Evolutionary conservation across 2,329 filamentous ascomycete genomes (phyloP).

Genomic region (Sclerotinia glacialis): DNA sequence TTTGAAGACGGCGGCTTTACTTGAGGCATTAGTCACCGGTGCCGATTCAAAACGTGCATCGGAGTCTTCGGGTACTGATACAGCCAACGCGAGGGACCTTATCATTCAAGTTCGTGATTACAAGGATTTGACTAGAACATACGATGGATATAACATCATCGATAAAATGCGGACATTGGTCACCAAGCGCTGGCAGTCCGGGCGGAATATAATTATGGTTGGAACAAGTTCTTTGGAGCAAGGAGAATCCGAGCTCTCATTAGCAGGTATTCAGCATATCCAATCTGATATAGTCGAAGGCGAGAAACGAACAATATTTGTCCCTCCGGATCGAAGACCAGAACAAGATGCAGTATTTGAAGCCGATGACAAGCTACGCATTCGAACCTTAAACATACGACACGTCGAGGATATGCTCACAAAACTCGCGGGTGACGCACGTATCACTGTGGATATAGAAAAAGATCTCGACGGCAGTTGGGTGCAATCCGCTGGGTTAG

Average conservation of each 20-base stretch:
- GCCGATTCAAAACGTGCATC: constrained; percentile 41
- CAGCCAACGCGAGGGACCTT: constrained; percentile 23
- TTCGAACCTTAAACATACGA: constrained; percentile 58
- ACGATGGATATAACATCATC: constrained; percentile 68
- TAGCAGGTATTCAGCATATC: constrained; percentile 44
- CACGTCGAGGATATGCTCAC: constrained; percentile 62
- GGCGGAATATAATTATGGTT: constrained; percentile 70
- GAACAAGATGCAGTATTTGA: constrained; percentile 44
- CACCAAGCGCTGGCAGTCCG: constrained; percentile 67
- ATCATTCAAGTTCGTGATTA: constrained; percentile 81
- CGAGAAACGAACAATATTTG: constrained; percentile 52
- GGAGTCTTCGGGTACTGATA: constrained; percentile 35
- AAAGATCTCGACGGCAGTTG: constrained; percentile 32
- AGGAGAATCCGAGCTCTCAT: constrained; percentile 43
- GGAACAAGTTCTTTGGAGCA: constrained; percentile 68
- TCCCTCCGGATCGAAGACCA: constrained; percentile 48
- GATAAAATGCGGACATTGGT: constrained; percentile 67
- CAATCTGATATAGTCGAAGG: constrained; percentile 46
- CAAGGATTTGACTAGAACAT: constrained; percentile 68
- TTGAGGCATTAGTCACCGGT: constrained; percentile 56
- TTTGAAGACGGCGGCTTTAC: constrained; percentile 56
- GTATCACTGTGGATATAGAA: constrained; percentile 32
- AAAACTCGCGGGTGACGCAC: constrained; percentile 34
- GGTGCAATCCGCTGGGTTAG: constrained; percentile 42
- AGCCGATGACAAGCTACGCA: constrained; percentile 49